Base-by-base conservation (phyloP, 352 stramenopile species). In the Pythium utonaiense region DNA sequence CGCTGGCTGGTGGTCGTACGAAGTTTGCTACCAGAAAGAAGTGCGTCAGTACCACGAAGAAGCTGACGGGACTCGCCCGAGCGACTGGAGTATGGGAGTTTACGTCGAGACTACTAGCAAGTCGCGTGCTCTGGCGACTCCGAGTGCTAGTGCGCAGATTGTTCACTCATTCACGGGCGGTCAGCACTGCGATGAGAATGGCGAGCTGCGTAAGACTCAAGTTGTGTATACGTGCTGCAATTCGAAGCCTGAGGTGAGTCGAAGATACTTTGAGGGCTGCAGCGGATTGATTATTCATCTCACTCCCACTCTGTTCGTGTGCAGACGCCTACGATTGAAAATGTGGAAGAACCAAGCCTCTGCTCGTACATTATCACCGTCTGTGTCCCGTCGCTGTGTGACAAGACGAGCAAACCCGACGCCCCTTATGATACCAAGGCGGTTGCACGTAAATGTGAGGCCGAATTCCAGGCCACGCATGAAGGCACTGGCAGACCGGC, bases 1-100 rank as follows among this genome's bases (percentile, higher is more conserved):
- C 25, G 65, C 73, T 19, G 83, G 80, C 6, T 95, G 86, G 86
- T 95, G 86, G 86, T 85, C 81, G n/a, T 95, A 95, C 60, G 67
- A 93, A 57, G 58, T 93, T 2, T 95, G 83, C 72, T 93, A 93
- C 71, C 66, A 74, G 54, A 75, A 83, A 47, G 86, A 95, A 53
- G 82, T 95, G 31, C 83, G 81, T 3, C 86, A 95, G 62, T 95
- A 73, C 57, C 86, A 95, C 67, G 65, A 93, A 68, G 86, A 95
- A 51, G 33, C 67, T 0, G 86, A 93, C 49, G 83, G 83, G 22
- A 81, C 71, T 14, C 80, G 81, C 17, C 62, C 81, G 21, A 89
- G 69, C 47, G 83, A 95, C 56, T 95, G 86, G 86, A 95, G 86
- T 58, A 91, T 95, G 80, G 86, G 86, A 6, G 65, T 80, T 2